Evolutionary conservation across 2,329 filamentous ascomycete species (phyloP), one percentile per base, ranked within the genome.

Genomic region (Spiromastix sp.): DNA sequence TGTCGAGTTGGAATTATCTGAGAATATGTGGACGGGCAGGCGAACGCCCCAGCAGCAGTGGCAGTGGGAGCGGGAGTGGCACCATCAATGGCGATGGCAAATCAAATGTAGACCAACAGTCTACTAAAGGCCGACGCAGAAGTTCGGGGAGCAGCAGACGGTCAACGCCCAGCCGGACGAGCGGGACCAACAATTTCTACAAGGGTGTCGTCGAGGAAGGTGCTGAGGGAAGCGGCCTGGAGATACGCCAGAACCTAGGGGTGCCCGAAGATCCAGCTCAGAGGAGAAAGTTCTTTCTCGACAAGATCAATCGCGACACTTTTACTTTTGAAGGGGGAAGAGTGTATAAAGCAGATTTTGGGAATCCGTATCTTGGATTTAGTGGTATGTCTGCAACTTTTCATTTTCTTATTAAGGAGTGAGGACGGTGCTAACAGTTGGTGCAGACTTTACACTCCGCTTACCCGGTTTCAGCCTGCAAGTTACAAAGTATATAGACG

Each of bases 301-400:
- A 65, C 4, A 66, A 75, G 48, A 55, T 57, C 15, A 67, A 71
- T 38, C 60, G 76, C 44, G 67, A 68, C 43, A 55, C 57, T 2
- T 82, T 79, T 51, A 63, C 60, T 8, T 82, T 81, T 52, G 74
- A 80, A 49, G 63, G 64, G 32, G 77, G 74, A 0, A 63, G 75
- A 43, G 60, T 67, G 38, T 82, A 82, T 59, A 60, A 67, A 40
- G 71, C 68, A 43, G 79, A 83, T 55, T 96, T 98, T 59, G 93
- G 80, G 59, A 96, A 96, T 56, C 81, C 83, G 2, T 95, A 93
- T 59, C 60, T 98, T 30, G 85, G 93, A 58, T 95, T 96, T 56
- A 81, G 78, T 51, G 72, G 72, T 74, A 46, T 36, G 56, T 15
- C 9, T 29, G 3, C 13, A 8, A 4, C 13, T 29, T 26, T 30